Base-by-base conservation (phyloP, 179 eudicot genomes). In the Heliamphora pulchella region DNA sequence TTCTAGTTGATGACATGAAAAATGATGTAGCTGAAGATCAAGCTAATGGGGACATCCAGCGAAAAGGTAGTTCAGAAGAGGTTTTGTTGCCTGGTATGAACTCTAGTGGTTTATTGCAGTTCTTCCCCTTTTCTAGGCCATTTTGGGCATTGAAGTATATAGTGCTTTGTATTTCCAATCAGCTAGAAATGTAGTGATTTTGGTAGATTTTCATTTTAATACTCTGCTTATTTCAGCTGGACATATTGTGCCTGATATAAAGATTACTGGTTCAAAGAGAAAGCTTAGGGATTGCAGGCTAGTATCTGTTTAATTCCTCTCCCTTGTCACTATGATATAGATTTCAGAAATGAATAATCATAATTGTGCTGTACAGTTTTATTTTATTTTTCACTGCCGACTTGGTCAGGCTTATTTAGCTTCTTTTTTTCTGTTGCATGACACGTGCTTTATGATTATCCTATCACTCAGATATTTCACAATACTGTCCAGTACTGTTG, bases 231-330 rank as follows among this genome's bases (percentile, higher is more conserved):
- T 71, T 81, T 79, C 86, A 86, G 84, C 69, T 65, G 82, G 79
- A 48, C 84, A 75, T 81, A 74, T 51, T 67, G 51, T 74, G 76
- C 80, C 82, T 74, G 89, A 87, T 74, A 48, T 54, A 72, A 87
- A 88, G 80, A 78, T 74, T 78, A 62, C 82, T 67, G 85, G 87
- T 83, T 84, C 78, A 79, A 95, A 93, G 84, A 89, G 98, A 83
- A 93, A 91, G 91, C 87, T 65, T 75, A 79, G 73, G 69, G 88
- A 82, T 46, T 69, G 59, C 84, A 87, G 95, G 97, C 87, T 46
- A 77, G 59, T 71, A 55, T 62, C 47, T 4, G 14, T 57, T 44
- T 44, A 67, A 59, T 72, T 70, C 13, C 20, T 18, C 5, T 9
- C 69, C 2, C 41, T 46, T 63, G 63, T 76, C 18, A 22, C 22